Percentiles rank a stretch among this genome's conserved stretches.
phyloP scores from a whole-genome alignment of 495 filamentous ascomycete genomes.

The Lasiosphaeris hirsuta region DNA sequence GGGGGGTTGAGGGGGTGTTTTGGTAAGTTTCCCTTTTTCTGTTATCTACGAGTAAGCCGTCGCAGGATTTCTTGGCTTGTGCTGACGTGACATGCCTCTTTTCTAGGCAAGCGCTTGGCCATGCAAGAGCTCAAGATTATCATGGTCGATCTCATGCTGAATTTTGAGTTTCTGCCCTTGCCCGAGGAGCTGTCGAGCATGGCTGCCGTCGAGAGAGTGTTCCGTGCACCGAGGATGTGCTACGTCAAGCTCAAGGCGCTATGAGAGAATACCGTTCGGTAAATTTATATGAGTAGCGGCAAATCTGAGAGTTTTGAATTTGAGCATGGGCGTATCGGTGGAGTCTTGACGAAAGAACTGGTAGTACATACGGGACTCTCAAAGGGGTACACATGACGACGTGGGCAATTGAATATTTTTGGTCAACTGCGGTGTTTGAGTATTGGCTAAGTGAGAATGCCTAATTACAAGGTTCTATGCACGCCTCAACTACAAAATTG shows the following conservation, averaged over 20 bases:
- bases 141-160: constrained; percentile 23
- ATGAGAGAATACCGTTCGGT: neutral
- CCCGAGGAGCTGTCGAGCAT: constrained; percentile 17
- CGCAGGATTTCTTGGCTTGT: too few species aligned
- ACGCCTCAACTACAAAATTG: too few species aligned
- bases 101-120: constrained; percentile 22
- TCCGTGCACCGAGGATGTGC: constrained; percentile 7
- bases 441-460: too few species aligned
- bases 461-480: too few species aligned
- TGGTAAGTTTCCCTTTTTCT: constrained; percentile 13
- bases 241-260: constrained; percentile 10
- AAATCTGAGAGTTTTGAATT: too few species aligned
- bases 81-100: neutral
- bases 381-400: too few species aligned
- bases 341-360: too few species aligned
- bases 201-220: constrained; percentile 9
- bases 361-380: too few species aligned
- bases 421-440: too few species aligned
- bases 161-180: constrained; percentile 29
- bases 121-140: constrained; percentile 29
- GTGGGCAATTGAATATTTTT: too few species aligned
- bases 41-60: neutral
- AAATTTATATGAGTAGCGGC: neutral
- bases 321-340: too few species aligned
- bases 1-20: constrained; percentile 27